These are phyloP conservation scores for Debaryomyces coudertii DNA, from an alignment of 1,139 yeast genomes.

Conservation along the genomic window DNA sequence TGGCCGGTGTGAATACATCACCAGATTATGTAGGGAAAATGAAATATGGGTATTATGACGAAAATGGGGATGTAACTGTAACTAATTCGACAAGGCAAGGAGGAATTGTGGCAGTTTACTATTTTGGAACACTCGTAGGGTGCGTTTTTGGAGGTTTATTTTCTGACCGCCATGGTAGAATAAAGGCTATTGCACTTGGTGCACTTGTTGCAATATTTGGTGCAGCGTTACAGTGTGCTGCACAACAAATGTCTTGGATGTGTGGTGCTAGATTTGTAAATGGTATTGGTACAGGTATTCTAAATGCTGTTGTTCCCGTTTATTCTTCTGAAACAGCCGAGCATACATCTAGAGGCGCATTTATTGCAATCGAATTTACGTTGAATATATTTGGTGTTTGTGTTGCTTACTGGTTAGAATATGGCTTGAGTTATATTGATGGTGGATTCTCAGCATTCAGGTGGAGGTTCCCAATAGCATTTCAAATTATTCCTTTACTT, in stretches of 20 bases:
- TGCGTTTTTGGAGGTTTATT: constrained; percentile 31
- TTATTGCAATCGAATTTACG: constrained; percentile 34
- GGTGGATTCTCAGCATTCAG: constrained; percentile 21
- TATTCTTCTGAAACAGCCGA: constrained; percentile 36
- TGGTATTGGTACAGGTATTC: constrained; percentile 40
- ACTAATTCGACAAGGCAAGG: constrained; percentile 42
- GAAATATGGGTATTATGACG: constrained; percentile 26
- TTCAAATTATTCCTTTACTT: constrained; percentile 32
- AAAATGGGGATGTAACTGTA: constrained; percentile 24
- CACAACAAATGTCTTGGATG: constrained; percentile 25
- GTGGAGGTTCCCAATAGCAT: constrained; percentile 36
- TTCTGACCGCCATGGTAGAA: constrained; percentile 32
- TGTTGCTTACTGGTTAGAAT: constrained; percentile 28
- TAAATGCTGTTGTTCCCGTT: constrained; percentile 32
- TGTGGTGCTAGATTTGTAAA: constrained; percentile 40
- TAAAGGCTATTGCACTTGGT: constrained; percentile 28
- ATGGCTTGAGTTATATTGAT: constrained; percentile 24
- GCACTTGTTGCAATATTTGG: constrained; percentile 28
- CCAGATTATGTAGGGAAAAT: constrained; percentile 33
- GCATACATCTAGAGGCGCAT: constrained; percentile 36
- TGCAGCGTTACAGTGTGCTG: constrained; percentile 30
- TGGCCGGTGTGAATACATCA: constrained; percentile 58
- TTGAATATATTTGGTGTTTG: constrained; percentile 29
- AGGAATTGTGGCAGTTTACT: constrained; percentile 40
- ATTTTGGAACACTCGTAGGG: constrained; percentile 36